Percentiles rank a stretch among this genome's conserved stretches.
phyloP scores from a whole-genome alignment of 495 filamentous ascomycete species.

The Symbiotaphrina buchneri region DNA sequence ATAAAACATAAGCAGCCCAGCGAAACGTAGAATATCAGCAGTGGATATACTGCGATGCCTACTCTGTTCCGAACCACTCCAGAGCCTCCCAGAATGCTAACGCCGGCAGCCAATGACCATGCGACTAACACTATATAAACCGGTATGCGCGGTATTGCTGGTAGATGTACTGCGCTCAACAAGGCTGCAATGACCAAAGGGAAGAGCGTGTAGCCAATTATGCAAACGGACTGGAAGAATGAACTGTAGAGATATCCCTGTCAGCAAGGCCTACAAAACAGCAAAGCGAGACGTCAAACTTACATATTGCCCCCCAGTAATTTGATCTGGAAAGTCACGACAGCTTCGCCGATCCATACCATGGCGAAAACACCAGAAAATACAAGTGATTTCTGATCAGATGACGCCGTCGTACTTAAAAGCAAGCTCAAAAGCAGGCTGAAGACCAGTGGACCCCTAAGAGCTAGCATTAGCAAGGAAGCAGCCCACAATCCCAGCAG shows the following conservation, averaged over 20 bases:
- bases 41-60: conserved; percentile 80
- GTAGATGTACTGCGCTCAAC: conserved; percentile 60
- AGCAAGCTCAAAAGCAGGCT: conserved; percentile 73
- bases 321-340: conserved; percentile 97
- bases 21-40: conserved; percentile 89
- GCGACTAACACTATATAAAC: conserved; percentile 70
- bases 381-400: conserved; percentile 61
- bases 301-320: conserved; percentile 94
- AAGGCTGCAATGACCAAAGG: conserved; percentile 88
- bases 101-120: conserved; percentile 86
- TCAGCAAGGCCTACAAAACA: neutral
- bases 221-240: conserved; percentile 90
- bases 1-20: conserved; percentile 93
- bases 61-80: conserved; percentile 89
- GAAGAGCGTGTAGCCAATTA: conserved; percentile 97
- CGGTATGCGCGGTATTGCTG: conserved; percentile 60
- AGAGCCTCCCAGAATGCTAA: conserved; percentile 88
- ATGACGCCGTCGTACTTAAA: conserved; percentile 50
- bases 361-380: conserved; percentile 92
- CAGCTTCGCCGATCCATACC: conserved; percentile 91
- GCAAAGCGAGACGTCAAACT: conserved; percentile 14
- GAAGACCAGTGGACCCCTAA: conserved; percentile 73
- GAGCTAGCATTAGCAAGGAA: conserved; percentile 6
- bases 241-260: conserved; percentile 30
- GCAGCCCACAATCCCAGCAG: neutral